Conservation (phyloP, 139 green algal species). For the Volvox reticuliferus region DNA sequence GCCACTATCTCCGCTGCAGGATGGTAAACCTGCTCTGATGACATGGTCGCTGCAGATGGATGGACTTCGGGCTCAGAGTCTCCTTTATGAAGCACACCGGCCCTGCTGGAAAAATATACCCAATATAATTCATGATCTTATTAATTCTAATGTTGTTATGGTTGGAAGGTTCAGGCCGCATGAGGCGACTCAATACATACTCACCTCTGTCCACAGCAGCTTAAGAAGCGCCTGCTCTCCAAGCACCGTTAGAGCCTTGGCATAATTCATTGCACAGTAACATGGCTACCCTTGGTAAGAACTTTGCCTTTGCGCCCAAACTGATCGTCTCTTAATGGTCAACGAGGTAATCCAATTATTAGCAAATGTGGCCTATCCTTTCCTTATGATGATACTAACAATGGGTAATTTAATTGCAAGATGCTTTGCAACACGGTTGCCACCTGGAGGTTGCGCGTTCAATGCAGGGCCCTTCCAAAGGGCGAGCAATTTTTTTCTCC, state of each 20-base stretch:
- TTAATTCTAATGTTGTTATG: not conserved
- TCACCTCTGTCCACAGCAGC: not conserved
- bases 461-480: not conserved
- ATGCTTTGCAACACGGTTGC: not conserved
- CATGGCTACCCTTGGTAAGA: not conserved
- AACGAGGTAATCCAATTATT: not conserved
- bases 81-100: not conserved
- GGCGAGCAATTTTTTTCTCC: not conserved
- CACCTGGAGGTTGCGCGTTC: not conserved
- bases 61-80: not conserved
- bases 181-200: not conserved
- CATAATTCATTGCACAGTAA: not conserved
- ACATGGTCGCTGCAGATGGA: conserved; percentile 7
- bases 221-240: not conserved
- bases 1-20: conserved; percentile 67
- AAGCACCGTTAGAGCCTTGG: not conserved
- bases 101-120: not conserved
- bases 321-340: not conserved
- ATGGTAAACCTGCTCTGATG: conserved; percentile 44
- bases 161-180: not conserved
- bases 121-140: not conserved
- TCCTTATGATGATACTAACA: not conserved
- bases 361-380: not conserved
- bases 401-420: not conserved
- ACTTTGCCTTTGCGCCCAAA: not conserved